Conservation (phyloP, 1,284 basidiomycete species). For the Cutaneotrichosporon cutaneum region DNA sequence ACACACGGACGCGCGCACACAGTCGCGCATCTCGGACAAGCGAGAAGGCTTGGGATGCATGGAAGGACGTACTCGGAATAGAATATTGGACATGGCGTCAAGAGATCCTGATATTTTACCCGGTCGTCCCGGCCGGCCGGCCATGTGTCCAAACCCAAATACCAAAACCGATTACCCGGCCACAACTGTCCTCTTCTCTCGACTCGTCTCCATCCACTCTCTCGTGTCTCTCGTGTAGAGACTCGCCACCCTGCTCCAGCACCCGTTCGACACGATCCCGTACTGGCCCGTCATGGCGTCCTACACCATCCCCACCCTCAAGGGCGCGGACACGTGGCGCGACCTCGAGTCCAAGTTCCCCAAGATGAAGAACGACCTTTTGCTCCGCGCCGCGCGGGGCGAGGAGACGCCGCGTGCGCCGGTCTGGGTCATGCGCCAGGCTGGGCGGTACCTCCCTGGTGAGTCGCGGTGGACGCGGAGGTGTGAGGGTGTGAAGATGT, state of each 20-base stretch:
- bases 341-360: constrained; percentile 52
- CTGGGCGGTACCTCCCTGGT: constrained; percentile 94
- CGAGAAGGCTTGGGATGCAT: background rate
- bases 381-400: constrained; percentile 83
- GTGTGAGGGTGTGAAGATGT: background rate
- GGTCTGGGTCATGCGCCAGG: constrained; percentile 99
- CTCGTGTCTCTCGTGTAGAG: too few relatives aligned
- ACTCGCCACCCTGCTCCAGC: constrained; percentile 5
- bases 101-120: background rate
- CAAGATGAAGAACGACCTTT: constrained; percentile 79
- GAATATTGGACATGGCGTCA: too few relatives aligned
- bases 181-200: background rate
- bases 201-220: background rate
- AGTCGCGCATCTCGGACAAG: background rate
- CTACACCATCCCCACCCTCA: constrained; percentile 33
- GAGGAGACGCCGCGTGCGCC: constrained; percentile 87
- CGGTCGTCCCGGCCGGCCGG: background rate
- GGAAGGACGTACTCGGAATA: background rate
- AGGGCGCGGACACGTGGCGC: constrained; percentile 34
- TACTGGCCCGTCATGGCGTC: constrained; percentile 16
- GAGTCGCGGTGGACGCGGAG: constrained; percentile 34
- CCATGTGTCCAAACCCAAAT: too few relatives aligned
- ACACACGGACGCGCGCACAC: too few relatives aligned
- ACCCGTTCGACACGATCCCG: constrained; percentile 12
- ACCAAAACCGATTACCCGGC: background rate